Base-by-base conservation (phyloP, 2,329 filamentous ascomycete genomes). In the Monosporascus sp. region DNA sequence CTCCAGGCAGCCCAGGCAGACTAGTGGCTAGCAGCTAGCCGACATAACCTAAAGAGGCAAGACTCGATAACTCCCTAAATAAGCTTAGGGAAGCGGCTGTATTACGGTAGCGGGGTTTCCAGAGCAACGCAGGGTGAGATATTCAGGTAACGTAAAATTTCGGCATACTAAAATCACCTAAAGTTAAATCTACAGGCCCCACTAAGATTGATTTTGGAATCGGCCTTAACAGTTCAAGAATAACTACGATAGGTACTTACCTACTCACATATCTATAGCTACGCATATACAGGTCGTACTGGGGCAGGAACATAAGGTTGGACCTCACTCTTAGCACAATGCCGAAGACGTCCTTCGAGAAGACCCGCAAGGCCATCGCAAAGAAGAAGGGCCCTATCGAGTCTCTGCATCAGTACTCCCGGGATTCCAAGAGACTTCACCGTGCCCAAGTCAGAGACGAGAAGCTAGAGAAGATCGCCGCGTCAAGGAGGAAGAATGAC, bases 281-380 rank as follows among this genome's bases (percentile, higher is more conserved):
- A 39, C 9, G 38, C 11, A 25, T 17, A 20, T 24, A 44, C 5
- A 25, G n/a, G 41, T 25, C 41, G 11, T 27, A 46, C 39, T 6
- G 39, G 22, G 8, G 24, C 18, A 43, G 17, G 39, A 43, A 15
- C 39, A 24, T 20, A 43, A 43, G 39, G 7, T 43, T 24, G 14
- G 9, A 24, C 18, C 20, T 43, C 39, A 20, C 14, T 47, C 39
- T 3, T 20, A 20, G 52, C 66, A 78, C 63, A 24, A 96, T 96
- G 91, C 82, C 89, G 15, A 87, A 84, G 66, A 83, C 86, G 45
- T 27, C 48, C 5, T 74, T 97, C 6, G 75, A 83, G 58, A 97
- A 97, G 69, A 88, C 94, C 20, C 83, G 88, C 58, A 97, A 97
- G 75, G 84, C 90, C 59, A 93, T 97, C 59, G 77, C 84, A 37